These are phyloP conservation scores for Phytopythium helicoides DNA, from an alignment of 352 stramenopile species.

Conservation along the genomic window DNA sequence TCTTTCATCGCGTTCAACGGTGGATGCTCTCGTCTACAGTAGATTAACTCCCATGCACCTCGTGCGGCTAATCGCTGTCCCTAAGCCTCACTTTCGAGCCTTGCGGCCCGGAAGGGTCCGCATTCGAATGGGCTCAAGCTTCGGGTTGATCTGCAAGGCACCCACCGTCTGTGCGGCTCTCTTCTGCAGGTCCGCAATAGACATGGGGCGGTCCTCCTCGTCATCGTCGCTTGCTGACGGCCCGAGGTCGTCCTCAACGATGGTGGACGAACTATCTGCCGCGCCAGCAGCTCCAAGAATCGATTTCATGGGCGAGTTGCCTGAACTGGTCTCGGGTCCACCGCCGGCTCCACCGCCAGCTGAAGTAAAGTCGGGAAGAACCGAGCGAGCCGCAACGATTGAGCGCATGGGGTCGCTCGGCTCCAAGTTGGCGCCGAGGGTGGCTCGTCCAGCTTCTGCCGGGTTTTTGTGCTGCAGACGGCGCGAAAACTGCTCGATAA, in stretches of 20 bases:
- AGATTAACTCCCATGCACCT: background rate
- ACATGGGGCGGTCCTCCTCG: conserved; percentile 59
- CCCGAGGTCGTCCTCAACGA: conserved; percentile 43
- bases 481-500: conserved; percentile 75
- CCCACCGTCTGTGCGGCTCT: conserved; percentile 53
- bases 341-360: background rate
- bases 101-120: conserved; percentile 34
- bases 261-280: conserved; percentile 18
- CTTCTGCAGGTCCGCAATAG: conserved; percentile 57
- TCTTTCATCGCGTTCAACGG: background rate
- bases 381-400: conserved; percentile 36
- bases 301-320: conserved; percentile 3
- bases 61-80: too few relatives aligned
- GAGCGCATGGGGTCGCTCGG: conserved; percentile 68
- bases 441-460: conserved; percentile 42
- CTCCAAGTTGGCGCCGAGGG: conserved; percentile 57
- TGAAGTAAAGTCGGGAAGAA: conserved; percentile 35
- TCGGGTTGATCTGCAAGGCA: conserved; percentile 41
- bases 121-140: conserved; percentile 30
- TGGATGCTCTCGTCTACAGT: background rate
- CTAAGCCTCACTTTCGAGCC: conserved; percentile 26
- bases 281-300: background rate
- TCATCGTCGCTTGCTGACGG: conserved; percentile 59
- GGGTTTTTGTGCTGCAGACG: conserved; percentile 71
- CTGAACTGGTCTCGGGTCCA: conserved; percentile 3